Evolutionary conservation across 2,329 filamentous ascomycete species (phyloP).

Genomic region (Fusarium sp.): DNA sequence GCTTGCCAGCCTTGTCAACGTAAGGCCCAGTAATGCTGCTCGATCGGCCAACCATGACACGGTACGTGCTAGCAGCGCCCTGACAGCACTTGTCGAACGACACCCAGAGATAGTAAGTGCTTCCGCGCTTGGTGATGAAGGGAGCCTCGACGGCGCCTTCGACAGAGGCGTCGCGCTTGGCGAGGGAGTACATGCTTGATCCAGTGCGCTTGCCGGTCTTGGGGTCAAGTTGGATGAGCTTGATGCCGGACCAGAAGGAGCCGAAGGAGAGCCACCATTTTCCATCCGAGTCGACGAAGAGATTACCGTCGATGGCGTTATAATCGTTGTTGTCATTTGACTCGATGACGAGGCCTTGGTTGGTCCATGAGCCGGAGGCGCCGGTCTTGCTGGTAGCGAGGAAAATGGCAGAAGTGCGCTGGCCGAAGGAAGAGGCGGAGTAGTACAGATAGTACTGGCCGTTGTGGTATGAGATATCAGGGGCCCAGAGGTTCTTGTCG

Average conservation of each 20-base stretch:
- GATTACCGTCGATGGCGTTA: slow-evolving; percentile 46
- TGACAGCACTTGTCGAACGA: slow-evolving; percentile 46
- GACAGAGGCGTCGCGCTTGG: slow-evolving; percentile 18
- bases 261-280: slow-evolving; percentile 47
- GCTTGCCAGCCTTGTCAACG: slow-evolving; percentile 39
- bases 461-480: slow-evolving; percentile 58
- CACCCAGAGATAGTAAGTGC: slow-evolving; percentile 47
- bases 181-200: slow-evolving; percentile 40
- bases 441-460: slow-evolving; percentile 47
- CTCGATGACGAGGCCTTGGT: slow-evolving; percentile 43
- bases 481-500: slow-evolving; percentile 56
- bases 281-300: slow-evolving; percentile 41
- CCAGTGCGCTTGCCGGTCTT: slow-evolving; percentile 40
- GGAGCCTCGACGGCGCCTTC: slow-evolving; percentile 44
- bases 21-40: slow-evolving; percentile 43
- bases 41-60: slow-evolving; percentile 47
- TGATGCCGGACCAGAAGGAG: slow-evolving; percentile 47
- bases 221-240: slow-evolving; percentile 41
- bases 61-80: slow-evolving; percentile 45
- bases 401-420: slow-evolving; percentile 44
- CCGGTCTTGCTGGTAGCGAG: slow-evolving; percentile 45
- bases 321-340: slow-evolving; percentile 35
- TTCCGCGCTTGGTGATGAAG: slow-evolving; percentile 42
- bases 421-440: slow-evolving; percentile 45
- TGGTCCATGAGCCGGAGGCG: slow-evolving; percentile 43